Percentiles rank a stretch among this genome's conserved stretches.
Conservation (phyloP, 352 stramenopile species). For the Globisporangium echinulatum region DNA sequence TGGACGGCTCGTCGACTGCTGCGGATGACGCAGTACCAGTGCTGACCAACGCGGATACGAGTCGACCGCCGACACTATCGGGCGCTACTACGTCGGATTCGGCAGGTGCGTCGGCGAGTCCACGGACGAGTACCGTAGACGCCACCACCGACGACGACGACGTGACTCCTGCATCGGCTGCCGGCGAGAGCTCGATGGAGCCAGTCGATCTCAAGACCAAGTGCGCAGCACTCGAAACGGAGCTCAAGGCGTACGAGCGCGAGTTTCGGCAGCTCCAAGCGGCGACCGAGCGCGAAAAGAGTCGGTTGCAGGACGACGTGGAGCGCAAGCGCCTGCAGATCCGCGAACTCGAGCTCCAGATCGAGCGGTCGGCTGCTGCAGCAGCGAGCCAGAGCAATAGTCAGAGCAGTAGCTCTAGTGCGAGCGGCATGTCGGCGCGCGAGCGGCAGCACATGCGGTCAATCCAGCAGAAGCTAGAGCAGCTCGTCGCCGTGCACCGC, state of each 20-base stretch:
- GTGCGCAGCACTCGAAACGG: constrained; percentile 47
- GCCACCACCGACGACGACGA: neutral
- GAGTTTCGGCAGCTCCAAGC: constrained; percentile 56
- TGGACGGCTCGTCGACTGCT: neutral
- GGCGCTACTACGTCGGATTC: neutral
- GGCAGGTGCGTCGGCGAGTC: neutral
- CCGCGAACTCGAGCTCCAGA: constrained; percentile 49
- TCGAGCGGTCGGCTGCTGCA: constrained; percentile 24
- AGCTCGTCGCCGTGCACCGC: constrained; percentile 86
- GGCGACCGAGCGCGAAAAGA: constrained; percentile 50
- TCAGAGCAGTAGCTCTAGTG: constrained; percentile 5
- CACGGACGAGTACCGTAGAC: neutral
- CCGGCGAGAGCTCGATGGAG: constrained; percentile 33
- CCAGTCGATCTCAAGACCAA: constrained; percentile 41
- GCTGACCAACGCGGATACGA: neutral
- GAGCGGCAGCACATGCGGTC: constrained; percentile 85
- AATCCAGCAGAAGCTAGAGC: constrained; percentile 88
- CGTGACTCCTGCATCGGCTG: constrained; percentile 12
- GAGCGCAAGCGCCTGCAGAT: constrained; percentile 61
- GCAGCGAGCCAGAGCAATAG: neutral
- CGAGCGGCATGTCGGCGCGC: constrained; percentile 62
- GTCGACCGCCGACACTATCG: neutral
- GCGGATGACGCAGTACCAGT: neutral
- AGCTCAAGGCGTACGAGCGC: constrained; percentile 65
- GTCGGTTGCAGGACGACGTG: constrained; percentile 55